Conservation (phyloP, 768 basidiomycete genomes). For the Calvatia gigantea region DNA sequence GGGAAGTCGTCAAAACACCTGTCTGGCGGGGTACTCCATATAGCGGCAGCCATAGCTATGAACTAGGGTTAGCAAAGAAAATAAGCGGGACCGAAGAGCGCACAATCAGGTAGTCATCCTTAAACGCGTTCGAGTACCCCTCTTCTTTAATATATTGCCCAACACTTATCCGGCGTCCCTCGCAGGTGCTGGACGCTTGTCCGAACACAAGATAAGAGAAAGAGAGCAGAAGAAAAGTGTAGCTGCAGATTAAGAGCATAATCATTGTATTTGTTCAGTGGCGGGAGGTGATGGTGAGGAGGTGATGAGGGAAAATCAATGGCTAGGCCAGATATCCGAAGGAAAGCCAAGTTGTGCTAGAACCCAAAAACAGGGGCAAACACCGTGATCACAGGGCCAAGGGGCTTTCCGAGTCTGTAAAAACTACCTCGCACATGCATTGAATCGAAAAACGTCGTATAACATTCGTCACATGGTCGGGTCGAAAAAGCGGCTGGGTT, state of each 20-base stretch:
- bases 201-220: no score
- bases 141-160: constrained; percentile 61
- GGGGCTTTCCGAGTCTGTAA: no score
- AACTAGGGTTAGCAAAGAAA: constrained; percentile 1
- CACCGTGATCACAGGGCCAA: no score
- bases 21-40: constrained; percentile 77
- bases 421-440: constrained; percentile 57
- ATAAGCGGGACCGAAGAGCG: constrained; percentile 17
- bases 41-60: constrained; percentile 73
- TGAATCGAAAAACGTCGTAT: constrained; percentile 71
- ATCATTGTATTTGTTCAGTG: no score
- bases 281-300: no score
- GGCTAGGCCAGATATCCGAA: no score
- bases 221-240: no score
- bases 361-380: no score
- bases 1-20: constrained; percentile 70
- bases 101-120: constrained; percentile 74
- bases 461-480: constrained; percentile 70
- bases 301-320: no score
- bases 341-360: no score
- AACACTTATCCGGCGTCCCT: constrained; percentile 44
- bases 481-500: constrained; percentile 56
- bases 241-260: no score
- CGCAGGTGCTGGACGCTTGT: no score
- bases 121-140: constrained; percentile 64